phyloP scores from a whole-genome alignment of 2,329 filamentous ascomycete genomes.

The Akanthomyces muscarius region DNA sequence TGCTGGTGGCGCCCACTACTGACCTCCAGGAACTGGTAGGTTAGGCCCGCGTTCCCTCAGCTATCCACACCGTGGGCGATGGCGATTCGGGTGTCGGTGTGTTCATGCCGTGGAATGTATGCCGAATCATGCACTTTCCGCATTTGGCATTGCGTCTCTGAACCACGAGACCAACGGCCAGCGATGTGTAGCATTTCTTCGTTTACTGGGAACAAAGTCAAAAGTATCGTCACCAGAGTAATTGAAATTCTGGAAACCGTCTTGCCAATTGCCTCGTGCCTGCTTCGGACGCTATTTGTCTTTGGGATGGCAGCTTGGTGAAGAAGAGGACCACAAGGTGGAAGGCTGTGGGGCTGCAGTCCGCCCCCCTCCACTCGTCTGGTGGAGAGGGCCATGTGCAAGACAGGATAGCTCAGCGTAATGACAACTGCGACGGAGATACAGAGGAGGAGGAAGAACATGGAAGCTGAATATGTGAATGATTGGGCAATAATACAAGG shows the following conservation, averaged over 20 bases:
- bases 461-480: neutral
- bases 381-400: neutral
- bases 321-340: neutral
- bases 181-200: neutral
- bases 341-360: neutral
- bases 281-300: too few relatives aligned
- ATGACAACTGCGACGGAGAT: neutral
- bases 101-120: neutral
- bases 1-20: conserved; percentile 3
- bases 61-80: neutral
- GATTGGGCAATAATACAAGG: neutral
- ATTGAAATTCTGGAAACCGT: neutral
- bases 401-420: neutral
- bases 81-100: conserved; percentile 1
- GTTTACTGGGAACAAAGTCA: neutral
- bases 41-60: neutral
- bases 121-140: neutral
- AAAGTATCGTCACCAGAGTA: neutral
- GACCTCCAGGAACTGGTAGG: neutral
- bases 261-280: neutral
- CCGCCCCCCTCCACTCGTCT: neutral
- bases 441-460: neutral
- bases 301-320: too few relatives aligned
- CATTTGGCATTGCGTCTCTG: neutral
- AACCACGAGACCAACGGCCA: neutral